Conservation (phyloP, 371 early-diverging fungal species). For the Mortierella sp. region DNA sequence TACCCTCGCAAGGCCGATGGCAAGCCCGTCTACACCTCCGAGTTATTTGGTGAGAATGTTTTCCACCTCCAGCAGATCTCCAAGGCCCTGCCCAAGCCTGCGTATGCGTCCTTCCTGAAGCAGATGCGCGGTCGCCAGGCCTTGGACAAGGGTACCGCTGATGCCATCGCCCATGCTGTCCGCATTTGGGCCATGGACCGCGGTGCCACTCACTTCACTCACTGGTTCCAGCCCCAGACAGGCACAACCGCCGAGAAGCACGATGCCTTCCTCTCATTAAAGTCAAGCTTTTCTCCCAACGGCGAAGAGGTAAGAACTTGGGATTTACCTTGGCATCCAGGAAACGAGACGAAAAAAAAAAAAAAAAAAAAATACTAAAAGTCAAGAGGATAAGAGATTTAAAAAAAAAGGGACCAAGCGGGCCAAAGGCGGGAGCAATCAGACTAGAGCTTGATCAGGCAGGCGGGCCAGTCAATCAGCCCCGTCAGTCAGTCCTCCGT, state of each 20-base stretch:
- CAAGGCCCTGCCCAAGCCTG: slow-evolving; percentile 94
- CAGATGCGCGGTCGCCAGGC: slow-evolving; percentile 86
- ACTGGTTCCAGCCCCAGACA: slow-evolving; percentile 99
- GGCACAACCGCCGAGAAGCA: slow-evolving; percentile 99
- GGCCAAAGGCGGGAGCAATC: too few relatives aligned
- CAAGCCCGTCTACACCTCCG: slow-evolving; percentile 82
- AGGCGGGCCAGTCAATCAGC: too few relatives aligned
- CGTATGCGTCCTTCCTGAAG: slow-evolving; percentile 89
- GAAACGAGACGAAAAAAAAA: background rate
- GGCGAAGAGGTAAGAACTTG: slow-evolving; percentile 84
- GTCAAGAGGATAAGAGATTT: background rate
- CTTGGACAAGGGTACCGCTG: slow-evolving; percentile 96
- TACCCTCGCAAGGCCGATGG: slow-evolving; percentile 80
- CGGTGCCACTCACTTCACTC: slow-evolving; percentile 96
- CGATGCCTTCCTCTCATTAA: slow-evolving; percentile 94
- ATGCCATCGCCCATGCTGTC: slow-evolving; percentile 98
- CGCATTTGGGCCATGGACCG: slow-evolving; percentile 97
- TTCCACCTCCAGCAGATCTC: slow-evolving; percentile 90
- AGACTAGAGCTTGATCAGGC: too few relatives aligned
- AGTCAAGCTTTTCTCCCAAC: slow-evolving; percentile 75
- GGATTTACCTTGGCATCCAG: too few relatives aligned
- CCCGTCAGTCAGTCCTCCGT: too few relatives aligned
- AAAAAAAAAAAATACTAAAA: background rate
- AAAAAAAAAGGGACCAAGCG: background rate
- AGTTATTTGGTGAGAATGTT: slow-evolving; percentile 92